Evolutionary conservation across 2,329 filamentous ascomycete species (phyloP).

Genomic region (Beauveria pseudobassiana): DNA sequence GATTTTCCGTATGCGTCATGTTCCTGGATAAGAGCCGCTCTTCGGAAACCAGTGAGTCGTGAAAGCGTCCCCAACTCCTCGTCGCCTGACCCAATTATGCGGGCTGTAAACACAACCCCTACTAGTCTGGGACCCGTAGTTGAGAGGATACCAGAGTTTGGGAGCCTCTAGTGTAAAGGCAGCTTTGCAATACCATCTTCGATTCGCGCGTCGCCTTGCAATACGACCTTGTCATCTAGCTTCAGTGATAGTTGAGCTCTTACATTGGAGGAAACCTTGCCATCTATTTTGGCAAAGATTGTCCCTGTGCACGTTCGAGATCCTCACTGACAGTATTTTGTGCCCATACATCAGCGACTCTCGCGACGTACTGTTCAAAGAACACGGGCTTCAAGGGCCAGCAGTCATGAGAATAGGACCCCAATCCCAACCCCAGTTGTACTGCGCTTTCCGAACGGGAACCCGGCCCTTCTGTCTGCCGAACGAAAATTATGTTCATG

Average conservation of each 20-base stretch:
- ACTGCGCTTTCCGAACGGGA: constrained; percentile 58
- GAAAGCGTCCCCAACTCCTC: constrained; percentile 40
- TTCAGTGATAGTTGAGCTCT: constrained; percentile 22
- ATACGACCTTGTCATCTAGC: constrained; percentile 12
- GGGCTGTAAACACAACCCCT: constrained; percentile 53
- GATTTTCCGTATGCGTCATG: constrained; percentile 56
- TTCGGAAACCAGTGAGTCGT: constrained; percentile 59
- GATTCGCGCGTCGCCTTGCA: constrained; percentile 12
- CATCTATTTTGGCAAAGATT: constrained; percentile 30
- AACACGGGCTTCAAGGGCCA: constrained; percentile 58
- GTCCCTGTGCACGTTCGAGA: constrained; percentile 30
- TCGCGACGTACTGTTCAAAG: constrained; percentile 54
- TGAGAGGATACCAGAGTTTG: constrained; percentile 62
- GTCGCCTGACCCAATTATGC: constrained; percentile 31
- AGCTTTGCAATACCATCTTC: not conserved
- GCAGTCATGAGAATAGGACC: constrained; percentile 55
- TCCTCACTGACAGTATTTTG: constrained; percentile 28
- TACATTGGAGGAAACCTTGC: constrained; percentile 19
- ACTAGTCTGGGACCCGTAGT: constrained; percentile 64
- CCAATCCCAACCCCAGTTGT: constrained; percentile 68
- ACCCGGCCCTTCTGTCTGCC: constrained; percentile 16
- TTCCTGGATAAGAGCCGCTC: constrained; percentile 47
- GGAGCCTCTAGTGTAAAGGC: constrained; percentile 32
- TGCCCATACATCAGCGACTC: constrained; percentile 51
- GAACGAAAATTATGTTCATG: constrained; percentile 38